These are phyloP conservation scores for Chrysanthemum lavandulifolium DNA, from an alignment of 129 eudicot species.

Conservation along the genomic window DNA sequence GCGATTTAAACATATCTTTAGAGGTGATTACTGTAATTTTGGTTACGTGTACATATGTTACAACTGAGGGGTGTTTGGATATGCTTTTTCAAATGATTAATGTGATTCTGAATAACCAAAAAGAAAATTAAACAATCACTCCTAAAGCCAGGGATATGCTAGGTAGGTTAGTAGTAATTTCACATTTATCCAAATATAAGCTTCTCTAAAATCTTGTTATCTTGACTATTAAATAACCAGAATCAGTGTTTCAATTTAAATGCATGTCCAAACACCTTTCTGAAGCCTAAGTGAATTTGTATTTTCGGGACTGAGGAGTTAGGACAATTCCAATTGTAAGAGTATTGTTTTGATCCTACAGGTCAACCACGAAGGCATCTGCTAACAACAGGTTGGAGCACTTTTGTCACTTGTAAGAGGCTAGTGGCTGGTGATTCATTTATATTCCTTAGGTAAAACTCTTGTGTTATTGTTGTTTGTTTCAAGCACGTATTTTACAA, in stretches of 20 bases:
- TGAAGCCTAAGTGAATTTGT: background rate
- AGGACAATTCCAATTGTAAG: background rate
- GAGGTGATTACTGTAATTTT: conserved; percentile 52
- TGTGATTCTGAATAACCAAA: background rate
- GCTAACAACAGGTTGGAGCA: conserved; percentile 97
- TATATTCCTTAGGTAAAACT: conserved; percentile 77
- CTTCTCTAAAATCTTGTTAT: background rate
- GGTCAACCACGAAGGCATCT: conserved; percentile 97
- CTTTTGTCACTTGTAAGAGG: conserved; percentile 87
- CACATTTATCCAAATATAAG: background rate
- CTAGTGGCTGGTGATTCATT: conserved; percentile 92
- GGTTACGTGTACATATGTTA: conserved; percentile 14
- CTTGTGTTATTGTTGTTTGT: conserved; percentile 14
- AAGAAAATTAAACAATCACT: too few species aligned
- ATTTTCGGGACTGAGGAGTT: background rate
- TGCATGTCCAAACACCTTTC: background rate
- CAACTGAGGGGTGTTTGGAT: conserved; percentile 8
- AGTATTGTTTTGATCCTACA: conserved; percentile 24
- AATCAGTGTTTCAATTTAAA: background rate
- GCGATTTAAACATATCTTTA: conserved; percentile 91
- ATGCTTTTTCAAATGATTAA: background rate
- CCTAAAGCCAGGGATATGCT: too few species aligned
- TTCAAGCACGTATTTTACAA: background rate
- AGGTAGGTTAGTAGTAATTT: background rate
- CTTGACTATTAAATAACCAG: background rate